Conservation (phyloP, 768 basidiomycete genomes). For the Termitomyces sp. region DNA sequence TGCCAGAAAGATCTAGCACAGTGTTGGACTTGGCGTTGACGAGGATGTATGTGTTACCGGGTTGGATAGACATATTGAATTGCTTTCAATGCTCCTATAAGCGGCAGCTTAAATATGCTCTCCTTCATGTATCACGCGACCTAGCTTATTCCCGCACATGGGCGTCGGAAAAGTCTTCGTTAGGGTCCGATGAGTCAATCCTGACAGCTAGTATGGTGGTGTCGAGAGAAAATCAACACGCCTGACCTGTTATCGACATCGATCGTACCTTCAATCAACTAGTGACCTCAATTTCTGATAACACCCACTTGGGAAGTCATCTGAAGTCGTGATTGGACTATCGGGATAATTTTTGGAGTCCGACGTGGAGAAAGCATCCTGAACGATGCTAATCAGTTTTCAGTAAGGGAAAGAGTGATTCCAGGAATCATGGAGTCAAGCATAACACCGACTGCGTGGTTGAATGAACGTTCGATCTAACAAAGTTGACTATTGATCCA, state of each 20-base stretch:
- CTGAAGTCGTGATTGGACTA: too few relatives aligned
- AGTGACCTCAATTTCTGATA: not conserved
- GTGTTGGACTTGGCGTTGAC: conserved; percentile 32
- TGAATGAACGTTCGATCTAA: not conserved
- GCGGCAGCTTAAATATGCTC: not conserved
- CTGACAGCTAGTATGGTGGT: not conserved
- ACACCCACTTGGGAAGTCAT: not conserved
- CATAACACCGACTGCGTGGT: not conserved
- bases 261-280: conserved; percentile 11
- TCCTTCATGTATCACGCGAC: not conserved
- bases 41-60: conserved; percentile 14
- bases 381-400: not conserved
- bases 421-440: not conserved
- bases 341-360: not conserved
- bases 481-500: too few relatives aligned
- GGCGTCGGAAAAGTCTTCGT: too few relatives aligned
- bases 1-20: conserved; percentile 45
- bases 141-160: not conserved
- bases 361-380: not conserved
- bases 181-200: not conserved
- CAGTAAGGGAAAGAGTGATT: too few relatives aligned
- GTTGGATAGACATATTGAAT: conserved; percentile 15
- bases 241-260: conserved; percentile 15
- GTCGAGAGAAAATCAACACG: not conserved
- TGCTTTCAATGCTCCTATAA: not conserved